Conservation (phyloP, 441 rosid species). For the Monsonia emarginata region DNA sequence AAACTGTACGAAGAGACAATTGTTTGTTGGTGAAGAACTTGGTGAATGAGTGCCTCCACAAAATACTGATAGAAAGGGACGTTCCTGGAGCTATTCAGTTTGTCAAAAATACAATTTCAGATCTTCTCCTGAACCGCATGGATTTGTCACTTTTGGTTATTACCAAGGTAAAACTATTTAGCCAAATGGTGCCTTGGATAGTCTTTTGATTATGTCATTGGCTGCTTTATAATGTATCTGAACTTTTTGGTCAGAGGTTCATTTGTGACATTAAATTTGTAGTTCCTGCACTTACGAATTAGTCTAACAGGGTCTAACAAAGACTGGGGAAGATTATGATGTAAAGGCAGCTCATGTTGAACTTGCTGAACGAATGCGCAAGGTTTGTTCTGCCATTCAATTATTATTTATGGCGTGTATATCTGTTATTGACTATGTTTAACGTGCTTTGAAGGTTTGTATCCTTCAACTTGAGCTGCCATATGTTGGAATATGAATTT, state of each 20-base stretch:
- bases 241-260: background rate
- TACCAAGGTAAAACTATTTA: conserved; percentile 54
- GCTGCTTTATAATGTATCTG: background rate
- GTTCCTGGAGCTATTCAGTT: conserved; percentile 76
- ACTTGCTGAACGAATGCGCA: conserved; percentile 98
- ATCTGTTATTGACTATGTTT: background rate
- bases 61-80: conserved; percentile 77
- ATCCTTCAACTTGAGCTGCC: background rate
- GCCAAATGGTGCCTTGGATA: conserved; percentile 13
- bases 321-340: conserved; percentile 89
- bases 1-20: conserved; percentile 96
- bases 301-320: conserved; percentile 67
- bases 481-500: background rate
- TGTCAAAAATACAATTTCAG: conserved; percentile 84
- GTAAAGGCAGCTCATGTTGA: conserved; percentile 94
- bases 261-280: background rate
- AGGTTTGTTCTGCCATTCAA: conserved; percentile 38
- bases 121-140: conserved; percentile 94
- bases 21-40: conserved; percentile 91
- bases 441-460: background rate
- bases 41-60: conserved; percentile 85
- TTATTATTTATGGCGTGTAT: background rate
- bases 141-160: conserved; percentile 95
- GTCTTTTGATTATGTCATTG: conserved; percentile 12
- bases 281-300: conserved; percentile 12